Conservation (phyloP, 179 eudicot genomes). For the Beta lomatogona region DNA sequence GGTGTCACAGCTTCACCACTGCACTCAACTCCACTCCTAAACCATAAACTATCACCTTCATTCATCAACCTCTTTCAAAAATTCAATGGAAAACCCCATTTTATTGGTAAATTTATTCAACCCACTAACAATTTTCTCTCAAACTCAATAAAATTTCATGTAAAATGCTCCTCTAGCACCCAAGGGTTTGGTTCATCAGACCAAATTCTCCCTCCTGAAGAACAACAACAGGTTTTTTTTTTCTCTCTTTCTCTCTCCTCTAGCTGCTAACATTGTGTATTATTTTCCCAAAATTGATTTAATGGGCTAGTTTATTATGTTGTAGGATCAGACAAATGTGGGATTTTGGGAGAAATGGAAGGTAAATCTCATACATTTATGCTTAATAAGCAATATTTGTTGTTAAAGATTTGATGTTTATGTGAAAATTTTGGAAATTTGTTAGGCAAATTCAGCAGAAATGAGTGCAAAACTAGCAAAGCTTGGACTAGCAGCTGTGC, state of each 20-base stretch:
- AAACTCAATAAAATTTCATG: constrained; percentile 14
- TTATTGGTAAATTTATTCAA: neutral
- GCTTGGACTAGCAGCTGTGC: constrained; percentile 57
- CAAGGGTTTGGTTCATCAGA: constrained; percentile 32
- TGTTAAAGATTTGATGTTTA: constrained; percentile 18
- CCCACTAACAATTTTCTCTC: constrained; percentile 16
- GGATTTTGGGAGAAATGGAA: constrained; percentile 60
- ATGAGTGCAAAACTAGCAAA: constrained; percentile 55
- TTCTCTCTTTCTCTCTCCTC: neutral
- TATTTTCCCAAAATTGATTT: neutral
- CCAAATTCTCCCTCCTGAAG: constrained; percentile 24
- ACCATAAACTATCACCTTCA: neutral
- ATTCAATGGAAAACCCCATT: neutral
- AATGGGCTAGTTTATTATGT: constrained; percentile 7
- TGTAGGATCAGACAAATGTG: constrained; percentile 36
- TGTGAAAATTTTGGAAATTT: neutral
- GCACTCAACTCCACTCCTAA: constrained; percentile 11
- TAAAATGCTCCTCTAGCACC: constrained; percentile 34
- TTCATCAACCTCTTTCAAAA: neutral
- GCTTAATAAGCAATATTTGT: neutral
- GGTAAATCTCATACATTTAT: constrained; percentile 34
- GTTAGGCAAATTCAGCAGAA: constrained; percentile 52
- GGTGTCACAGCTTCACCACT: constrained; percentile 8
- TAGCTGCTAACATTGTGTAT: neutral
- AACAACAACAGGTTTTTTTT: constrained; percentile 22